A percentile compares a stretch with the other conserved stretches of the same genome.
Conservation (phyloP, 164 flowering plant genomes). For the Vitis riparia region DNA sequence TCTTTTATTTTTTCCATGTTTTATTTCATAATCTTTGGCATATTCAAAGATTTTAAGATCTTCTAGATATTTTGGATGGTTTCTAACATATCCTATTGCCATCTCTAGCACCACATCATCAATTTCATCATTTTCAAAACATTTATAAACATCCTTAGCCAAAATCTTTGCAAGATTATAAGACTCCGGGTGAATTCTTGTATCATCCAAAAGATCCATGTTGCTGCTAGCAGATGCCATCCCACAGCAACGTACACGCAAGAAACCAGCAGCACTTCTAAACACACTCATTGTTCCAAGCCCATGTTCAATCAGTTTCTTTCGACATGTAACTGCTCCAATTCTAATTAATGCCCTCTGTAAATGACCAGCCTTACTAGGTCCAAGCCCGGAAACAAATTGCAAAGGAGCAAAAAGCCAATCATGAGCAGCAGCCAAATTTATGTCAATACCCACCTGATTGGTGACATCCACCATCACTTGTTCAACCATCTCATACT, state of each 20-base stretch:
- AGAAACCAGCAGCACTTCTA: slow-evolving; percentile 84
- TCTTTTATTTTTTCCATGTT: slow-evolving; percentile 38
- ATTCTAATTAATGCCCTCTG: slow-evolving; percentile 78
- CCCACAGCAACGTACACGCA: slow-evolving; percentile 89
- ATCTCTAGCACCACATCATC: slow-evolving; percentile 80
- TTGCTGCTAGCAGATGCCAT: slow-evolving; percentile 69
- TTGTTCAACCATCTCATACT: slow-evolving; percentile 85
- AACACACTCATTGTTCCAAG: slow-evolving; percentile 77
- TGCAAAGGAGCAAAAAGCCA: slow-evolving; percentile 94
- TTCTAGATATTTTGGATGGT: slow-evolving; percentile 57
- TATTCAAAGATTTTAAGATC: slow-evolving; percentile 46
- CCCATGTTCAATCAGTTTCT: slow-evolving; percentile 68
- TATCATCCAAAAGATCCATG: slow-evolving; percentile 90
- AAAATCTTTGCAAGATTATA: slow-evolving; percentile 81
- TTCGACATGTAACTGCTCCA: slow-evolving; percentile 65
- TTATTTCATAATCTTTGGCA: slow-evolving; percentile 31
- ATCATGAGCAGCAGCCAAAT: slow-evolving; percentile 87
- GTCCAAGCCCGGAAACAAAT: slow-evolving; percentile 93
- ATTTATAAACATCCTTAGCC: slow-evolving; percentile 77
- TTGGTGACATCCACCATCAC: slow-evolving; percentile 92
- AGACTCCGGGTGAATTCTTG: slow-evolving; percentile 95
- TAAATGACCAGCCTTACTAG: slow-evolving; percentile 85
- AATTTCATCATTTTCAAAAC: slow-evolving; percentile 49
- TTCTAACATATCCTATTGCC: slow-evolving; percentile 90
- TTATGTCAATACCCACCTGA: slow-evolving; percentile 92